phyloP scores from a whole-genome alignment of 1,284 basidiomycete genomes.

The Irpex sp. region DNA sequence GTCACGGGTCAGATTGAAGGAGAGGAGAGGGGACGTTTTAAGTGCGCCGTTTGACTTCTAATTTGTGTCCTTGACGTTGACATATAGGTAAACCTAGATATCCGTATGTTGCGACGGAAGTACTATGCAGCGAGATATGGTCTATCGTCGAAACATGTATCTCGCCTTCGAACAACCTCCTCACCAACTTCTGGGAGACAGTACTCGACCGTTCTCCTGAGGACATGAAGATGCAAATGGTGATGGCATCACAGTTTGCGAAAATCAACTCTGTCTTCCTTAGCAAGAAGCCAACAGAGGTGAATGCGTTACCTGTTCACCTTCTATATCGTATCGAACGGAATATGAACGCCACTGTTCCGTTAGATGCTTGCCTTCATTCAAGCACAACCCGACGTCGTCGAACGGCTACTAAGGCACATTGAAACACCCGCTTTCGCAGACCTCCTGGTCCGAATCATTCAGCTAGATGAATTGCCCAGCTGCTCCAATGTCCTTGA shows the following conservation, averaged over 20 bases:
- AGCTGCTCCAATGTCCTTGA: conserved; percentile 82
- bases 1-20: conserved; percentile 83
- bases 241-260: conserved; percentile 79
- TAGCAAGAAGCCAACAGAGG: conserved; percentile 87
- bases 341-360: conserved; percentile 26
- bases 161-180: conserved; percentile 64
- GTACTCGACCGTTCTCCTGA: conserved; percentile 78
- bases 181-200: conserved; percentile 90
- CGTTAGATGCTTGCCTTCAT: conserved; percentile 91
- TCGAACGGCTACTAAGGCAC: conserved; percentile 82
- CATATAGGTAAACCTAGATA: conserved; percentile 52
- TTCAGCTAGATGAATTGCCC: conserved; percentile 89
- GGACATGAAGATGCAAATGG: conserved; percentile 67
- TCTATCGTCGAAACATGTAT: conserved; percentile 90
- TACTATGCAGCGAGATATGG: conserved; percentile 95
- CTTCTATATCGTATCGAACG: neutral
- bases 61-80: neutral
- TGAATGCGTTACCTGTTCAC: conserved; percentile 35
- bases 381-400: conserved; percentile 76
- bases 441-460: conserved; percentile 88
- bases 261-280: conserved; percentile 89
- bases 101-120: conserved; percentile 93
- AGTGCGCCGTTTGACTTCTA: conserved; percentile 45
- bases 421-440: conserved; percentile 91
- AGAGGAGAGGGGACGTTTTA: conserved; percentile 69